Base-by-base conservation (phyloP, 306 rosid genomes). In the Arachis hypogaea region DNA sequence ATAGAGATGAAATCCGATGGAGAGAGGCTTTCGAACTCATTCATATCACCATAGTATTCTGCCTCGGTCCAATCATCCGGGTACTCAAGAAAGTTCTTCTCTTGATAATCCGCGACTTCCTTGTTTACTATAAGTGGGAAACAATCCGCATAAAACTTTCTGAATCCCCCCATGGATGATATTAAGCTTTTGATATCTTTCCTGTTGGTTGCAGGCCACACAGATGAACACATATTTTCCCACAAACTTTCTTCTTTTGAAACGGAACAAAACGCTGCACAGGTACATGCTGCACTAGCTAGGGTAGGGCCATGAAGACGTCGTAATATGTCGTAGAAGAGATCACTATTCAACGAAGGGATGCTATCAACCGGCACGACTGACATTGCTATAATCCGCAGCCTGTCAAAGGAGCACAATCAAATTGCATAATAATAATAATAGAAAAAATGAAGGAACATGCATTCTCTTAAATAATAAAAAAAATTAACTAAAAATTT, bases 31-130 rank as follows among this genome's bases (percentile, higher is more conserved):
- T 86, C 85, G 5, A 68, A 77, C 44, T 83, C 96, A 76, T 80
- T 79, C 81, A 77, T 72, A 71, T 90, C 97, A 43, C 93, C 93
- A 1, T 90, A 93, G 80, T 87, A 88, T 77, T 90, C 96, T 28
- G 93, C 96, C 79, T 90, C 96, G 0, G 93, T 86, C 98, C 93
- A 93, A 69, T 93, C 92, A 68, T 93, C 96, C 10, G 92, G 88
- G 78, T 87, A 88, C 77, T 90, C 89, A 0, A 71, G 88, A 76
- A 68, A 74, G 76, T 66, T 78, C 50, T 83, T 79, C 88, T 81
- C 75, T 42, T 72, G 88, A 80, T 80, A 79, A 65, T 88, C 89
- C 3, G 79, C 76, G 11, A 85, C 87, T 71, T 90, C 92, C 78
- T 93, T 88, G 86, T 85, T 90, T 54, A 90, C 73, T 45, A 87